A percentile compares a stretch with the other conserved stretches of the same genome.
Evolutionary conservation across 2,329 filamentous ascomycete species (phyloP).

Genomic region (Cercospora zeina): DNA sequence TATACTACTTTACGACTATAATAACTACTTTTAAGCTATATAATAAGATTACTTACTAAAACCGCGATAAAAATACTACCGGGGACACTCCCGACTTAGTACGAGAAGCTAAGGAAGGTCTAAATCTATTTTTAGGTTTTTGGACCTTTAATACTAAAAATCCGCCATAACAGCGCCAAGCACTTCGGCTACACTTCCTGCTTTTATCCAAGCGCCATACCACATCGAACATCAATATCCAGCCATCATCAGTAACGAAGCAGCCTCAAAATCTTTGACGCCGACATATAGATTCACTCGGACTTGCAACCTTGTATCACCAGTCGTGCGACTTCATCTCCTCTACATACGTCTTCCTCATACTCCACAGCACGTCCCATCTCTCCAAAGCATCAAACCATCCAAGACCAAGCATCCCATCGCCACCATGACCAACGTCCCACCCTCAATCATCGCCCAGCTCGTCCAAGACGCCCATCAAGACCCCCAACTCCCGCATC

Average conservation of each 20-base stretch:
- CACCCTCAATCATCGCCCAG: conserved; percentile 16
- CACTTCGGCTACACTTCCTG: conserved; percentile 6
- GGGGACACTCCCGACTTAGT: no score
- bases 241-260: not conserved
- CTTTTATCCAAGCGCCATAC: not conserved
- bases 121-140: no score
- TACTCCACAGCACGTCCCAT: no score
- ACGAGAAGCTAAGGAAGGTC: no score
- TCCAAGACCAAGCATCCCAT: not conserved
- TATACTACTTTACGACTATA: no score
- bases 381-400: not conserved
- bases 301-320: no score
- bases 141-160: no score
- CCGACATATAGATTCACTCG: not conserved
- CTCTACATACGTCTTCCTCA: no score
- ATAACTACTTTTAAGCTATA: no score
- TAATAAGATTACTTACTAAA: no score
- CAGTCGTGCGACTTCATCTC: no score
- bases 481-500: conserved; percentile 25
- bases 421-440: conserved; percentile 12
- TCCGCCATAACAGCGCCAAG: not conserved
- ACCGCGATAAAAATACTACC: no score
- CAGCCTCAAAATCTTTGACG: not conserved
- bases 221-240: not conserved
- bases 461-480: conserved; percentile 21